phyloP scores from a whole-genome alignment of 768 basidiomycete genomes.

The Glaciozyma martinii region DNA sequence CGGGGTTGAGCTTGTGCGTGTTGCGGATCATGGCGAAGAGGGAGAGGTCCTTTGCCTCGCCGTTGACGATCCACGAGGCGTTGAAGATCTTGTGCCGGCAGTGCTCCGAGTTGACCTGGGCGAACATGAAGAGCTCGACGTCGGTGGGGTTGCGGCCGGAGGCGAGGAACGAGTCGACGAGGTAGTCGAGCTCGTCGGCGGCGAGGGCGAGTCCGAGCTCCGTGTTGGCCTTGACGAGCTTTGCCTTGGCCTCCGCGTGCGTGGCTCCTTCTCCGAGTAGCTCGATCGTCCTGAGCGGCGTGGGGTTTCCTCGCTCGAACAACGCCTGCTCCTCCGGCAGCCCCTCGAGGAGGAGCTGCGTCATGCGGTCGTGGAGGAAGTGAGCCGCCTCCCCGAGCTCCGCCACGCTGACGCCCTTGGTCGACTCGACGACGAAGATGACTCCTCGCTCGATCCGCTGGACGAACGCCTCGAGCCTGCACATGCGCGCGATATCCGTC shows the following conservation, averaged over 20 bases:
- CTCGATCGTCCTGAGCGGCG: conserved; percentile 62
- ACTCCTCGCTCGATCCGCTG: conserved; percentile 79
- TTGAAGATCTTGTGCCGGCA: conserved; percentile 99
- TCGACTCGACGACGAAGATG: conserved; percentile 50
- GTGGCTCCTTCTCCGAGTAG: conserved; percentile 42
- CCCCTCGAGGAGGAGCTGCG: conserved; percentile 59
- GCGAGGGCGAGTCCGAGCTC: conserved; percentile 84
- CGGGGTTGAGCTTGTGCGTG: conserved; percentile 66
- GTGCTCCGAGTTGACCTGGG: conserved; percentile 99
- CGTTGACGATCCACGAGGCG: conserved; percentile 88
- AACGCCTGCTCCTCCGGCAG: conserved; percentile 51
- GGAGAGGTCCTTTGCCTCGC: conserved; percentile 53
- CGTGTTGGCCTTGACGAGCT: conserved; percentile 67
- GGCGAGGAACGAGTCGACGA: conserved; percentile 70
- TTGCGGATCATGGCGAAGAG: conserved; percentile 97
- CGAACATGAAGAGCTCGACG: conserved; percentile 99
- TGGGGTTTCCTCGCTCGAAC: conserved; percentile 52
- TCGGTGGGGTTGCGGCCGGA: conserved; percentile 73
- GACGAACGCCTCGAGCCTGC: conserved; percentile 63
- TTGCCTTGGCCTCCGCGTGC: conserved; percentile 49
- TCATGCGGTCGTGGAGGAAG: conserved; percentile 92
- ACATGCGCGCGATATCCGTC: conserved; percentile 83
- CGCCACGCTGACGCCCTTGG: conserved; percentile 43
- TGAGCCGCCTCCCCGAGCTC: conserved; percentile 49
- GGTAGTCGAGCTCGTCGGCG: conserved; percentile 79